These are phyloP conservation scores for Trichophyton rubrum DNA, from an alignment of 2,329 filamentous ascomycete genomes.

Conservation along the genomic window DNA sequence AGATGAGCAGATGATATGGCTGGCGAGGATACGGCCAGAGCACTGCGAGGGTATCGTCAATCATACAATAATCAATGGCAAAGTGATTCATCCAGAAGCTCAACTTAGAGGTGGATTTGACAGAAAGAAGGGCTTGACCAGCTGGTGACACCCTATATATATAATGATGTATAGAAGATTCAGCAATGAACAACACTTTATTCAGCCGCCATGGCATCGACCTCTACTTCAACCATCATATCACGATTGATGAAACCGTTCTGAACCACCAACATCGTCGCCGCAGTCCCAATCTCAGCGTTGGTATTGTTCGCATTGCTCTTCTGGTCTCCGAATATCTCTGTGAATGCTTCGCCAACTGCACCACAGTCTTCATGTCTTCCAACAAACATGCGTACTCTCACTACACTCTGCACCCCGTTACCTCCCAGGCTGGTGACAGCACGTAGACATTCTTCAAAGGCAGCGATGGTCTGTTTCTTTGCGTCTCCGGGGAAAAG, in stretches of 20 bases:
- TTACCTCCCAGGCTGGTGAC: constrained; percentile 20
- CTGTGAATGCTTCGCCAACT: constrained; percentile 10
- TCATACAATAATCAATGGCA: constrained; percentile 83
- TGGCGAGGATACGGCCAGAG: constrained; percentile 70
- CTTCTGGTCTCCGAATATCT: constrained; percentile 14
- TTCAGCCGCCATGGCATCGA: constrained; percentile 23
- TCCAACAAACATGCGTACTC: constrained; percentile 24
- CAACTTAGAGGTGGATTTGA: constrained; percentile 88
- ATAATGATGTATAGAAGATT: neutral
- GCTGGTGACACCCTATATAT: constrained; percentile 50
- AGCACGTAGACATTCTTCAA: constrained; percentile 21
- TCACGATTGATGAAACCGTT: constrained; percentile 26
- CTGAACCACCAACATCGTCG: constrained; percentile 28
- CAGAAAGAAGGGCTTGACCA: constrained; percentile 61
- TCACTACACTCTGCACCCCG: constrained; percentile 23
- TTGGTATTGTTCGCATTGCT: constrained; percentile 14
- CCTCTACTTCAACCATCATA: constrained; percentile 31
- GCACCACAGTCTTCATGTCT: constrained; percentile 11
- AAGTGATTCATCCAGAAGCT: constrained; percentile 75
- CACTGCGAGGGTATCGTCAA: constrained; percentile 85
- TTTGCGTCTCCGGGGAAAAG: constrained; percentile 23
- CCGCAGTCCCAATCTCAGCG: constrained; percentile 21
- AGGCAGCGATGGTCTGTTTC: constrained; percentile 20
- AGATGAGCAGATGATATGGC: constrained; percentile 83
- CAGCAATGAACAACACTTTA: neutral